Percentiles rank a stretch among this genome's conserved stretches.
Evolutionary conservation across 1,139 yeast species (phyloP).

Genomic region (Saccharomyces hybrid): DNA sequence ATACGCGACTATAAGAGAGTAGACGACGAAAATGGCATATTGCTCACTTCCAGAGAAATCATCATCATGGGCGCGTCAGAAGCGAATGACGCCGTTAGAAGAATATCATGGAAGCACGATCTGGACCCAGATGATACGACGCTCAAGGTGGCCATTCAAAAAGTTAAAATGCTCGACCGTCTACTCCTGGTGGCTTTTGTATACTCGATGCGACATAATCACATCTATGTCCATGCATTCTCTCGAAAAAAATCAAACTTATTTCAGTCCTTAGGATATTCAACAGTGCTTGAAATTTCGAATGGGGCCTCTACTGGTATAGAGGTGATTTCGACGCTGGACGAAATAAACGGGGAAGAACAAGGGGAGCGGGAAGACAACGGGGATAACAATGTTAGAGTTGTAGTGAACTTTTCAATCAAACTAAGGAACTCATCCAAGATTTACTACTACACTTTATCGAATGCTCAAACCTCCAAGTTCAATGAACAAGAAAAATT

Average conservation of each 20-base stretch:
- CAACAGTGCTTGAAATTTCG: conserved; percentile 16
- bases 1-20: conserved; percentile 40
- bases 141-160: conserved; percentile 36
- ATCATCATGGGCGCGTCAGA: conserved; percentile 37
- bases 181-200: conserved; percentile 15
- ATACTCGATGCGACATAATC: conserved; percentile 19
- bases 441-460: neutral
- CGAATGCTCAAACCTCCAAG: neutral
- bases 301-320: conserved; percentile 9
- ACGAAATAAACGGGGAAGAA: neutral
- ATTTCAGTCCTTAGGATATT: conserved; percentile 16
- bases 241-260: conserved; percentile 4
- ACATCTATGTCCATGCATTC: conserved; percentile 20
- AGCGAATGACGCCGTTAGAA: conserved; percentile 26
- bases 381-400: neutral
- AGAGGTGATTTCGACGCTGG: conserved; percentile 5
- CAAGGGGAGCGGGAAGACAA: neutral
- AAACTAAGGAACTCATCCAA: neutral
- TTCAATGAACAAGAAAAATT: neutral
- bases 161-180: conserved; percentile 5
- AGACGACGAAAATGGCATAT: conserved; percentile 33
- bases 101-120: conserved; percentile 65
- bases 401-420: neutral
- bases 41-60: conserved; percentile 57
- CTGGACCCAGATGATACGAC: conserved; percentile 52